Evolutionary conservation across 2,329 filamentous ascomycete species (phyloP).

Genomic region (Diplocarpon rosae): DNA sequence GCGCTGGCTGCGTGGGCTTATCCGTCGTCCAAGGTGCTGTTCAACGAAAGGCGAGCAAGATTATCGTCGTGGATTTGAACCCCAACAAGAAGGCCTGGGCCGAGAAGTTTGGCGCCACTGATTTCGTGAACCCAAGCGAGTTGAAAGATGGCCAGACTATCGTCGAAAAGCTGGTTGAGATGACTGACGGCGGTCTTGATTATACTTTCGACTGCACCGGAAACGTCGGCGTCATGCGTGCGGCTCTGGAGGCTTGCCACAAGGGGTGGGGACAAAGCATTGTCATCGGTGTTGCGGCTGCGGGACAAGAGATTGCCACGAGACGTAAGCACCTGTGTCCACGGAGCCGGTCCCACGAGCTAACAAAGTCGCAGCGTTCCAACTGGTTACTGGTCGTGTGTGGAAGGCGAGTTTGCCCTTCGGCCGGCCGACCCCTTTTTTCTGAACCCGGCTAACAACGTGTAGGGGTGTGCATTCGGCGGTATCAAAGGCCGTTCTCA

Average conservation of each 20-base stretch:
- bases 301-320: conserved; percentile 89
- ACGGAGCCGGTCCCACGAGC: conserved; percentile 1
- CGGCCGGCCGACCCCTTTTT: background rate
- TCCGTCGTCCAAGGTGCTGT: conserved; percentile 92
- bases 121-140: conserved; percentile 91
- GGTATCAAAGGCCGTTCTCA: conserved; percentile 96
- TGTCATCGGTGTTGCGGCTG: conserved; percentile 92
- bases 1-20: conserved; percentile 89
- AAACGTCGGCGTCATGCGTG: conserved; percentile 91
- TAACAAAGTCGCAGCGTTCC: conserved; percentile 58
- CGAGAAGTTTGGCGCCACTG: conserved; percentile 87
- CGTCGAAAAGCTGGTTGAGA: conserved; percentile 86
- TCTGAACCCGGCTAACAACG: conserved; percentile 3
- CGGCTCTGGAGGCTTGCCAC: conserved; percentile 93
- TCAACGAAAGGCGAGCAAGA: conserved; percentile 34
- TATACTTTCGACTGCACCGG: conserved; percentile 99
- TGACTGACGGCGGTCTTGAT: conserved; percentile 96
- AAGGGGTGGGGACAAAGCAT: conserved; percentile 99
- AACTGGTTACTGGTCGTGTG: conserved; percentile 92
- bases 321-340: conserved; percentile 53
- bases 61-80: conserved; percentile 68
- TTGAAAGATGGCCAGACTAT: conserved; percentile 62
- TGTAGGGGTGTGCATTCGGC: conserved; percentile 77
- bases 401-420: conserved; percentile 52
- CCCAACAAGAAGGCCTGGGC: conserved; percentile 84